These are phyloP conservation scores for Dalechampia spathulata DNA, from an alignment of 441 rosid genomes.

Conservation along the genomic window DNA sequence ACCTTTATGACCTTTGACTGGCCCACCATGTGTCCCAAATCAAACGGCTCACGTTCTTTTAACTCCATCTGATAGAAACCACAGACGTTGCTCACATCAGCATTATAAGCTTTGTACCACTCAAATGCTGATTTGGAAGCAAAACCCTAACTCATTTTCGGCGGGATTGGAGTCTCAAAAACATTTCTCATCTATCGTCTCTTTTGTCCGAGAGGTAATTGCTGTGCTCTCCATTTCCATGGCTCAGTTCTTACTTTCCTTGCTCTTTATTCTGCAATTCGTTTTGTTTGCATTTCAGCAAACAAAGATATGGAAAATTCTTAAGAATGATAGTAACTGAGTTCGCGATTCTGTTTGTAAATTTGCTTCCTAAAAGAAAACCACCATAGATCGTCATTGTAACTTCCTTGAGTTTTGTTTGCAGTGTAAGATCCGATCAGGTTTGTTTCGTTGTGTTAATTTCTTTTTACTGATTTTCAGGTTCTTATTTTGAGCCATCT, in stretches of 20 bases:
- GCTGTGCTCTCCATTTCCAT: not conserved
- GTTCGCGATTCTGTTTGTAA: not conserved
- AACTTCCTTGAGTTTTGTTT: not conserved
- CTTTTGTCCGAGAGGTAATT: not conserved
- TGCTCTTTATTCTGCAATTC: not conserved
- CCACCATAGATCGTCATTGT: not conserved
- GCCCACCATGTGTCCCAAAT: too few species aligned
- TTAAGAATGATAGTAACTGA: not conserved
- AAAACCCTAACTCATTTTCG: constrained; percentile 14
- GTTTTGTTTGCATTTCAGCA: not conserved
- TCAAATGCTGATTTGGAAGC: too few species aligned
- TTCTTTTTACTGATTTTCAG: constrained; percentile 20
- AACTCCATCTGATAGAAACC: too few species aligned
- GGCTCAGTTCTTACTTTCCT: constrained; percentile 2
- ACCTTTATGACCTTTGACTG: too few species aligned
- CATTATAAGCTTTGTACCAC: too few species aligned
- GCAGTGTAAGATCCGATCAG: not conserved
- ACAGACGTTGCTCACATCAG: too few species aligned
- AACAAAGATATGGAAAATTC: not conserved
- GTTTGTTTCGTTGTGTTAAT: not conserved
- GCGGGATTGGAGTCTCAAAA: constrained; percentile 13
- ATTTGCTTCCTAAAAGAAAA: not conserved
- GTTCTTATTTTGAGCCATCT: constrained; percentile 7
- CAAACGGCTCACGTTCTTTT: too few species aligned
- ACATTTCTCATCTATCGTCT: not conserved